Evolutionary conservation across 2,329 filamentous ascomycete species (phyloP).

Genomic region (Chaetomium globosum): DNA sequence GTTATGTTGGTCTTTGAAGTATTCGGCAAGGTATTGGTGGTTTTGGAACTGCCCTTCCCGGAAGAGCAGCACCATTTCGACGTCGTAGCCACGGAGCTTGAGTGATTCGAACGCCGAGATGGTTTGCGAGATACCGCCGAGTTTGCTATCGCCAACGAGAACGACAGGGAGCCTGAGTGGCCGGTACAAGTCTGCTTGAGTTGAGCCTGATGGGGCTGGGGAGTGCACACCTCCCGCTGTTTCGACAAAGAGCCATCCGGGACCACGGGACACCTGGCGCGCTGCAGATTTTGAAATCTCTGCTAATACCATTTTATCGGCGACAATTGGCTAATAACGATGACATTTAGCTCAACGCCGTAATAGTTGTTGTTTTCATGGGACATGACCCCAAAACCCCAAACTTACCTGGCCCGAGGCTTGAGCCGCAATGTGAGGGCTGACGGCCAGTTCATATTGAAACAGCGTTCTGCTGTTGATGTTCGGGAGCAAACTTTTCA

Average conservation of each 20-base stretch:
- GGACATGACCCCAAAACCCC: neutral
- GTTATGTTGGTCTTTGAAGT: constrained; percentile 63
- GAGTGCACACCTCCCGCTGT: constrained; percentile 83
- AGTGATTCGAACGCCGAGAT: constrained; percentile 81
- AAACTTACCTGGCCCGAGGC: constrained; percentile 47
- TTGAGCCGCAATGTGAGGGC: constrained; percentile 73
- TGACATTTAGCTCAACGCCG: neutral
- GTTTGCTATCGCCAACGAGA: constrained; percentile 71
- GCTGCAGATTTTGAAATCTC: constrained; percentile 52
- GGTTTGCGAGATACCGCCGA: constrained; percentile 79
- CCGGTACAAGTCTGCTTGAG: constrained; percentile 77
- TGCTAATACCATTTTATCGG: constrained; percentile 55
- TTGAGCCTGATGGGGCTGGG: constrained; percentile 72
- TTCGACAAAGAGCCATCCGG: constrained; percentile 71
- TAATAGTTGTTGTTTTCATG: neutral
- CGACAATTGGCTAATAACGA: constrained; percentile 50
- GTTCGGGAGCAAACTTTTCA: constrained; percentile 57
- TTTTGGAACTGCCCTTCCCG: constrained; percentile 68
- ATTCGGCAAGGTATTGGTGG: constrained; percentile 65
- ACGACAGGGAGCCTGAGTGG: constrained; percentile 73
- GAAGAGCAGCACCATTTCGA: constrained; percentile 72
- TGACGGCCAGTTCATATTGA: constrained; percentile 73
- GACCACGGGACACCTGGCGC: constrained; percentile 41
- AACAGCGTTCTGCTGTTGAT: constrained; percentile 60
- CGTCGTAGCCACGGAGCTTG: constrained; percentile 74